phyloP scores from a whole-genome alignment of 768 basidiomycete species.

The Plicaturopsis crispa region DNA sequence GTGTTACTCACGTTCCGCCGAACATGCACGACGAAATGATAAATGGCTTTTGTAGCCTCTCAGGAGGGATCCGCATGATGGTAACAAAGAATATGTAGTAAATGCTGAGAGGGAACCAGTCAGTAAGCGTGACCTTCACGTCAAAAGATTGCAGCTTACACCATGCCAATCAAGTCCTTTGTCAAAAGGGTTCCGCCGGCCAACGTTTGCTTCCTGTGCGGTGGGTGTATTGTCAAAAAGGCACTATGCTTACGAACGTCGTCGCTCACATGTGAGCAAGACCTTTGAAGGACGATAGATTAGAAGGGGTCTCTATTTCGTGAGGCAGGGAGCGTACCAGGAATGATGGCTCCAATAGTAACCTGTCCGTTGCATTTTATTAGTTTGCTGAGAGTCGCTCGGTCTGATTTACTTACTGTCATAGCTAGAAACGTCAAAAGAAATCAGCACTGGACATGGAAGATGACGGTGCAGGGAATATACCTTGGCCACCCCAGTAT shows the following conservation, averaged over 20 bases:
- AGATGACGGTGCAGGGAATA: slow-evolving; percentile 2
- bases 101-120: slow-evolving; percentile 51
- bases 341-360: slow-evolving; percentile 11
- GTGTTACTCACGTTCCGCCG: slow-evolving; percentile 9
- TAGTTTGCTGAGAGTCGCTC: no score
- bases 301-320: no score
- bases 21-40: slow-evolving; percentile 10
- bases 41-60: slow-evolving; percentile 11
- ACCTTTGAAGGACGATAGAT: background rate
- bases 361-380: no score
- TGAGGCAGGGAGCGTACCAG: no score
- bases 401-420: no score
- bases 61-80: slow-evolving; percentile 38
- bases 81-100: slow-evolving; percentile 68
- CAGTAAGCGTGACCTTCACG: no score
- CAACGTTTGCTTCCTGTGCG: slow-evolving; percentile 9
- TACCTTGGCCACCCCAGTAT: slow-evolving; percentile 15
- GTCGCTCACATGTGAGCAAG: slow-evolving; percentile 9
- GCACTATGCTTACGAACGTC: slow-evolving; percentile 2
- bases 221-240: slow-evolving; percentile 1
- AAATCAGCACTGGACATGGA: background rate
- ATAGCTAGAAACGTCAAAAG: slow-evolving; percentile 7
- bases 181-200: slow-evolving; percentile 10
- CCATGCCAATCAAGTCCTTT: slow-evolving; percentile 13
- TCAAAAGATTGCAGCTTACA: no score